Percentiles rank a stretch among this genome's conserved stretches.
Evolutionary conservation across 192 early-diverging fungal genomes (phyloP).

Genomic region (Entomortierella lignicola): DNA sequence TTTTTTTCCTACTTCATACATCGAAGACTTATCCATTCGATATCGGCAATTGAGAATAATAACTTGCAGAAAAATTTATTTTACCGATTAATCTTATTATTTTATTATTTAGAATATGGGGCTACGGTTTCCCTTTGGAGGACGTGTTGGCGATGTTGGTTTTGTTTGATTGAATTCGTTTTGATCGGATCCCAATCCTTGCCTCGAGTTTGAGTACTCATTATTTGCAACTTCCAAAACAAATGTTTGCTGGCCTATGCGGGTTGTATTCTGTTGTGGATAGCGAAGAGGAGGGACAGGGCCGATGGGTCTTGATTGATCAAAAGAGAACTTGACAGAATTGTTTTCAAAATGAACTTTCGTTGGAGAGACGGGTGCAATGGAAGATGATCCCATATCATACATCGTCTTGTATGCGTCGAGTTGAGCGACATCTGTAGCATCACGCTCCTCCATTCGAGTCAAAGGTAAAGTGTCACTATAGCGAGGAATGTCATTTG

Average conservation of each 20-base stretch:
- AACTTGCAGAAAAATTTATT: too few relatives aligned
- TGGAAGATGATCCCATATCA: neutral
- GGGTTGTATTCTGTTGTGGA: neutral
- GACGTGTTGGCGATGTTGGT: conserved; percentile 14
- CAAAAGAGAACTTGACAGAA: neutral
- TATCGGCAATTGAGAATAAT: too few relatives aligned
- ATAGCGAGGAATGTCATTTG: neutral
- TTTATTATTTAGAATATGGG: conserved; percentile 5
- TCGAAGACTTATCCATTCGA: too few relatives aligned
- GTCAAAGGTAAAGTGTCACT: conserved; percentile 28
- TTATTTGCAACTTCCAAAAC: conserved; percentile 11
- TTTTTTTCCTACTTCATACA: too few relatives aligned
- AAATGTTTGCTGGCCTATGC: conserved; percentile 14
- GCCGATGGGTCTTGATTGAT: too few relatives aligned
- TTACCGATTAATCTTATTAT: neutral
- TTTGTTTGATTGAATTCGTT: neutral
- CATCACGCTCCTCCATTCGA: neutral
- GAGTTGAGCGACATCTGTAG: conserved; percentile 11
- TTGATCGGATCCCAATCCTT: neutral
- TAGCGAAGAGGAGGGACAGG: neutral
- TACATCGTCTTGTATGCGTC: conserved; percentile 27
- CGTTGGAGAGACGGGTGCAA: neutral
- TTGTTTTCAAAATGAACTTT: neutral
- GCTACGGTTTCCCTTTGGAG: conserved; percentile 6
- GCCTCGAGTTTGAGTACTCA: neutral